A percentile compares a stretch with the other conserved stretches of the same genome.
Evolutionary conservation across 78 protist species (phyloP).

Genomic region (Andalucia godoyi): DNA sequence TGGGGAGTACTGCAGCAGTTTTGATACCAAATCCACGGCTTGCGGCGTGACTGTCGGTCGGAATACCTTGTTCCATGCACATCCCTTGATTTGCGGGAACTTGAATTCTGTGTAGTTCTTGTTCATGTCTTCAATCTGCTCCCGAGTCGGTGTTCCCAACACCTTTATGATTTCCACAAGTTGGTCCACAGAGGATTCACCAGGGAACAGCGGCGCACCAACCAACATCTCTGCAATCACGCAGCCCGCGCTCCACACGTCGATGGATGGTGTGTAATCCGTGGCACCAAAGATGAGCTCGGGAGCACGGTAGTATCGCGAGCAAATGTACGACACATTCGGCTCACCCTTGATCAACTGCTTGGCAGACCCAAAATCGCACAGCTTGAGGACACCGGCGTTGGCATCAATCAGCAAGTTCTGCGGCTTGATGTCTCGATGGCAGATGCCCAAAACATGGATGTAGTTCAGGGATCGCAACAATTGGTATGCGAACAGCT

Average conservation of each 20-base stretch:
- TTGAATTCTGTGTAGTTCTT: conserved; percentile 74
- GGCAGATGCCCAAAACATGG: conserved; percentile 68
- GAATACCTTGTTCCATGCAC: conserved; percentile 78
- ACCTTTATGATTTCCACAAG: conserved; percentile 96
- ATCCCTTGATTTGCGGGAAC: conserved; percentile 79
- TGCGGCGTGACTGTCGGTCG: conserved; percentile 22
- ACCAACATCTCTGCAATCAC: conserved; percentile 87
- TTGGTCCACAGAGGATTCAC: conserved; percentile 88
- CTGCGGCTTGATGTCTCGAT: conserved; percentile 90
- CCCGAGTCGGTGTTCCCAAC: conserved; percentile 80
- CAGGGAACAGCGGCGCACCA: conserved; percentile 88
- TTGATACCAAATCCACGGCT: conserved; percentile 59
- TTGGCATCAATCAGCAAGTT: conserved; percentile 73
- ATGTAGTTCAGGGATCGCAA: conserved; percentile 50
- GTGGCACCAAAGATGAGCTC: conserved; percentile 98
- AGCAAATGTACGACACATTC: conserved; percentile 98
- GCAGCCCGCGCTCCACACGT: conserved; percentile 75
- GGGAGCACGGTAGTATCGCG: conserved; percentile 99
- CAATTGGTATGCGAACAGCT: conserved; percentile 68
- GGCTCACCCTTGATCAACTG: conserved; percentile 81
- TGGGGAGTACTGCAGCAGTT: conserved; percentile 74
- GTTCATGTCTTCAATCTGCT: conserved; percentile 81
- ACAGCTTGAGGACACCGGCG: conserved; percentile 77
- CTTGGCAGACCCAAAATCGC: conserved; percentile 97
- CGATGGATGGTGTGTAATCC: conserved; percentile 86